Evolutionary conservation across 78 protist genomes (phyloP).

Genomic region (Tieghemostelium lacteum): DNA sequence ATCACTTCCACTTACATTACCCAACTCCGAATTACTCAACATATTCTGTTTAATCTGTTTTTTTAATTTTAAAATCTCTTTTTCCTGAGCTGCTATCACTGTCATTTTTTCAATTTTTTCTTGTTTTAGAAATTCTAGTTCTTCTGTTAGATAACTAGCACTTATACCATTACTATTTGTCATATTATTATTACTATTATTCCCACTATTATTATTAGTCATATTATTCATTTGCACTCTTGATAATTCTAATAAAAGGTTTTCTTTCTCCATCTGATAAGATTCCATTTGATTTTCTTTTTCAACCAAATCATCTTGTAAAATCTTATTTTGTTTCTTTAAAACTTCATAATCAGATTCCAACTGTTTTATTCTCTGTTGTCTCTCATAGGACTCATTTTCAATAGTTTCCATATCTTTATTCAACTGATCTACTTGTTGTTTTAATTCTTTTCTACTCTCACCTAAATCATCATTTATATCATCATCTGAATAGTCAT

Average conservation of each 20-base stretch:
- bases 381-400: slow-evolving; percentile 25
- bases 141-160: neutral
- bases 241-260: slow-evolving; percentile 10
- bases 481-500: slow-evolving; percentile 72
- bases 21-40: slow-evolving; percentile 10
- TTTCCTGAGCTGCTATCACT: slow-evolving; percentile 26
- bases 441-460: slow-evolving; percentile 58
- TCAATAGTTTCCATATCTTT: slow-evolving; percentile 49
- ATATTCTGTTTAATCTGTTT: slow-evolving; percentile 38
- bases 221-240: too few species aligned
- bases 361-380: slow-evolving; percentile 14
- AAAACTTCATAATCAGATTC: slow-evolving; percentile 35
- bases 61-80: slow-evolving; percentile 60
- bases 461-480: slow-evolving; percentile 72
- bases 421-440: slow-evolving; percentile 30
- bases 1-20: slow-evolving; percentile 24
- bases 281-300: slow-evolving; percentile 26
- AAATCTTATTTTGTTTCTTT: slow-evolving; percentile 18
- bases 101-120: slow-evolving; percentile 71
- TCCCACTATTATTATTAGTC: too few species aligned
- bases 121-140: slow-evolving; percentile 45
- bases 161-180: too few species aligned
- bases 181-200: too few species aligned
- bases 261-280: slow-evolving; percentile 34
- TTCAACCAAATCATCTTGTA: slow-evolving; percentile 6